Evolutionary conservation across 257 asterid species (phyloP), one percentile per base, ranked within the genome.

Genomic region (Osmanthus fragrans): DNA sequence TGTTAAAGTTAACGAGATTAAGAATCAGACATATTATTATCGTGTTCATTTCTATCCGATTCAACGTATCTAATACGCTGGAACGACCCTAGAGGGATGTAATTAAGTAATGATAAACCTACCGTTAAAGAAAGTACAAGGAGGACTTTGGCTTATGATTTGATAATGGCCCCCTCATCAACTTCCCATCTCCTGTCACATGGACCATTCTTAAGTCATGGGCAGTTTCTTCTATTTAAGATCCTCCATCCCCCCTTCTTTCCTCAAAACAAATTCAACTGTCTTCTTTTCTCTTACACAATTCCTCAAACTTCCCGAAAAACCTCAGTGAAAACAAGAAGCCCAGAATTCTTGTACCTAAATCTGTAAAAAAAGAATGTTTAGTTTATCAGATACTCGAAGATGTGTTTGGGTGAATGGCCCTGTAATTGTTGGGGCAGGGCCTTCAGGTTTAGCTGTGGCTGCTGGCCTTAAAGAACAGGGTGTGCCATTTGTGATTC

Each of bases 391-490:
- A 27, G 87, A 82, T 37, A 82, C 72, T 7, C 86, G 90, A 6
- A 83, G 95, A 19, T 92, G 96, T 42, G 94, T 94, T 34, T 94
- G 95, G 95, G 98, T 94, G 0, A 92, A 90, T 78, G 97, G 97
- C 12, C 96, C 97, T 5, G 92, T 90, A 11, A 90, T 94, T 33
- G 96, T 94, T 47, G 98, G 98, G 1, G 97, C 92, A 4, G 98
- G 98, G 39, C 98, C 97, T 7, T 94, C 98, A 0, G 98, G 98
- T 23, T 85, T 94, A 29, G 98, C 98, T 2, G 98, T 94, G 13
- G 98, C 96, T 25, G 97, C 97, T 16, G 96, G 98, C 76, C 86
- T 94, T 0, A 82, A 82, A 72, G 88, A 86, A 36, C 90, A 90
- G 39, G 94, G 94, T 39, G 88, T 92, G 25, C 97, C 98, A 0